phyloP scores from a whole-genome alignment of 1,284 basidiomycete species.

The Porogramme epimiltina region DNA sequence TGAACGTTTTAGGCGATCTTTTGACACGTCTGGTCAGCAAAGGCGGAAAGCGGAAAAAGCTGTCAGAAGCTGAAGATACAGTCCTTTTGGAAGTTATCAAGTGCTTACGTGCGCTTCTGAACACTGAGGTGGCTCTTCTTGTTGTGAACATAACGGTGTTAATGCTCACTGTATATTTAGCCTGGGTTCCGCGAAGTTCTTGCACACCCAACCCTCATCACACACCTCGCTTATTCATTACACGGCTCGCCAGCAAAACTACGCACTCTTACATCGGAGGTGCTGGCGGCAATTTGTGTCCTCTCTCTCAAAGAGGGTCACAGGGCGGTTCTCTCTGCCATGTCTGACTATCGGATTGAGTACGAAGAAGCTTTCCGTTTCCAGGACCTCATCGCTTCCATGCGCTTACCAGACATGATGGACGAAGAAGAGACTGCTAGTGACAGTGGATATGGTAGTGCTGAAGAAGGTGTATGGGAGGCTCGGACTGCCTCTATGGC shows the following conservation, averaged over 20 bases:
- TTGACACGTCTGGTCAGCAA: conserved; percentile 64
- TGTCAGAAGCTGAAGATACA: conserved; percentile 68
- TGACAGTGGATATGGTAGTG: conserved; percentile 41
- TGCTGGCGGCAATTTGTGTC: conserved; percentile 83
- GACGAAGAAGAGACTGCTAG: conserved; percentile 37
- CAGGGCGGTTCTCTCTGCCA: conserved; percentile 70
- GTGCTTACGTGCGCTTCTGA: conserved; percentile 81
- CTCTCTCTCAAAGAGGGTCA: conserved; percentile 75
- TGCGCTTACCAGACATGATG: conserved; percentile 55
- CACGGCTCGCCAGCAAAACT: conserved; percentile 71
- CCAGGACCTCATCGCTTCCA: conserved; percentile 68
- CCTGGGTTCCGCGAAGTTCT: conserved; percentile 76
- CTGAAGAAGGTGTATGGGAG: conserved; percentile 80
- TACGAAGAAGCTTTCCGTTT: conserved; percentile 81
- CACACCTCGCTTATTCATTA: conserved; percentile 74
- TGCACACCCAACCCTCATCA: conserved; percentile 66
- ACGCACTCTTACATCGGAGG: conserved; percentile 72
- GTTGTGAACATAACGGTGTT: conserved; percentile 7
- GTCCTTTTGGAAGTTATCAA: conserved; percentile 77
- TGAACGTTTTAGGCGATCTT: conserved; percentile 62
- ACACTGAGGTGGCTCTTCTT: conserved; percentile 69
- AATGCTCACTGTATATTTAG: conserved; percentile 25
- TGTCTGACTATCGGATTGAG: conserved; percentile 79
- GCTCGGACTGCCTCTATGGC: conserved; percentile 77
- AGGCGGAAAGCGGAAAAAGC: conserved; percentile 55